Base-by-base conservation (phyloP, 257 asterid species). In the Gentiana straminea region DNA sequence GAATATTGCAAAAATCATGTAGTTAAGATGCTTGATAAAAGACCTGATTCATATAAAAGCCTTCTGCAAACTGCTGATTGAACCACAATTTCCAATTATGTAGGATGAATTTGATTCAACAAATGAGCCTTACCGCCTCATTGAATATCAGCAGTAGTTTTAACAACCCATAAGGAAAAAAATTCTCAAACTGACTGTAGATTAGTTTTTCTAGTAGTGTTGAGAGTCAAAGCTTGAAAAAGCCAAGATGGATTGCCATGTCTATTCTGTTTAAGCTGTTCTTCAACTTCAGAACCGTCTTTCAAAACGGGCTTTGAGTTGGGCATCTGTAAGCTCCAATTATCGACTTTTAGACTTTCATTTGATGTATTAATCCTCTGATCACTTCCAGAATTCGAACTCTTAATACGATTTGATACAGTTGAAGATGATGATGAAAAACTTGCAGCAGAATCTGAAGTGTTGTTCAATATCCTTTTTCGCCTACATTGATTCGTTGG, bases 391-490 rank as follows among this genome's bases (percentile, higher is more conserved):
- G 47, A 57, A n/a, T 71, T 75, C 13, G 67, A 35, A 58, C 74
- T 68, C 65, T 74, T 77, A 50, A 56, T 49, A 47, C 71, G 72
- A 67, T 70, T 72, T 34, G 94, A 78, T 0, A 82, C 89, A 0
- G 80, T 66, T 4, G 95, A 84, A 11, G 94, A 82, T 47, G 89
- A 86, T 47, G 89, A 86, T 15, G 94, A 86, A 56, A 81, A 71
- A 47, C 84, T 72, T 54, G 73, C 79, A 51, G 83, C 79, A 39
- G 80, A 74, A 71, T 79, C 89, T 4, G 51, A 38, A 34, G 66
- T 72, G 5, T 73, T 68, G 11, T 64, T 71, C 24, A 66, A 62
- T 1, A 61, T 66, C 60, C 72, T 73, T 7, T 62, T 68, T 37
- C 78, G 70, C 60, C 74, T 70, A 15, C 58, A 41, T 39, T 75